Base-by-base conservation (phyloP, 208 protist species). In the Chromosphaera perkinsii region DNA sequence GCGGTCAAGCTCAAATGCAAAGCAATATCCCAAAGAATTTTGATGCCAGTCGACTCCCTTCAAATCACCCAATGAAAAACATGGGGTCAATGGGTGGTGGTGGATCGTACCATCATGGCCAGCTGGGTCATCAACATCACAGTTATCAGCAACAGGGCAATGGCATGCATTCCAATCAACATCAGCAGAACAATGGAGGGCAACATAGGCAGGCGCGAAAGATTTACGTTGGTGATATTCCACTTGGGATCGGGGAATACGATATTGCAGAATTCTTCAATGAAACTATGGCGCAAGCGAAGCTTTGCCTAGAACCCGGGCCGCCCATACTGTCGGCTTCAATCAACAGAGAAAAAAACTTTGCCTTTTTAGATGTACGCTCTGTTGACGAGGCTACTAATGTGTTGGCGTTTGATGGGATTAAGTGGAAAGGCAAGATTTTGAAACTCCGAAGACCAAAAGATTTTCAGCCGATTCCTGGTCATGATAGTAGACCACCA, bases 281-380 rank as follows among this genome's bases (percentile, higher is more conserved):
- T 39, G 47, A 58, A 24, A 27, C 22, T 0, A 49, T 66, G 59
- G 27, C 24, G 59, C 26, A 51, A 60, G 24, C 14, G 26, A 56
- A 56, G 5, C 59, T 66, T 27, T 57, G 20, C 40, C 55, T 20
- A 10, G 40, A 12, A 10, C 59, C 59, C 10, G 59, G 59, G 10
- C n/a, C 24, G n/a, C 63, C 63, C 22, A 49, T 69, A 24, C n/a
- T 69, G 22, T 43, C 22, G 9, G 63, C 32, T 26, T 49, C 62
- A 29, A 26, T 69, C 12, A 69, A 69, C 52, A 20, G 31, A 12
- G 63, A 69, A 26, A 69, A 69, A 31, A 60, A 54, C 22, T 69
- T 69, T 26, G 26, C 32, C 0, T 69, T 69, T 51, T 31, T 69
- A 14, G 63, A 69, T 32, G 26, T 69, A 7, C 48, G 63, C 9